Evolutionary conservation across 2,329 filamentous ascomycete genomes (phyloP), one percentile per base, ranked within the genome.

Genomic region (Diaporthe velutina): DNA sequence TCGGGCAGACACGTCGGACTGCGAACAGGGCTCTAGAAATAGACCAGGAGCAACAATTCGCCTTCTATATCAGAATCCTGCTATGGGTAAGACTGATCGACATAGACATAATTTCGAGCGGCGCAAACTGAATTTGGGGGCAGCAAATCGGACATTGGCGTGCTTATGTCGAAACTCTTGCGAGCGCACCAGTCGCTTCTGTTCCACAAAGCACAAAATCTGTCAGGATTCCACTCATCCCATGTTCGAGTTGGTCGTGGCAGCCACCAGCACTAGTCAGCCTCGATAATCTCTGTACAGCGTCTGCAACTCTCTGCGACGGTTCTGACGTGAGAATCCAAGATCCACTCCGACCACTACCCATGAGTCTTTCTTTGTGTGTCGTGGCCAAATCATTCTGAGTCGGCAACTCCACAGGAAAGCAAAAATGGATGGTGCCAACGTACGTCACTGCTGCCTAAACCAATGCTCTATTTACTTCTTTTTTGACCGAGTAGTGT

Each of bases 181-280:
- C 55, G 55, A 58, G 38, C n/a, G 5, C 58, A 12, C 58, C 58
- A 42, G 38, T 64, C n/a, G 25, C 25, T 22, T 45, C 38, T 30
- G n/a, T 61, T 42, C 40, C 38, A 19, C 3, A 12, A 9, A 33
- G n/a, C 25, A 22, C n/a, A 40, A 7, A 25, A n/a, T 42, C 25
- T 45, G 40, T 64, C 40, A 64, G 38, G 25, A 60, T 60, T 45
- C 25, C 58, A 64, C 22, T 30, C 58, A 45, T 30, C 58, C 58
- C 25, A 64, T 64, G n/a, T 45, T 22, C 9, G 12, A 10, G 7
- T 12, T 40, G n/a, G 19, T 30, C 30, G 3, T 45, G 25, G 40
- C 58, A 9, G 25, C 15, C 22, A 30, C 40, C 30, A 22, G 38
- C 58, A 9, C 25, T 25, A 19, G 40, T 40, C 40, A 64, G 17